These are phyloP conservation scores for Suhomyces guaymorum DNA, from an alignment of 1,139 yeast genomes.

Conservation along the genomic window DNA sequence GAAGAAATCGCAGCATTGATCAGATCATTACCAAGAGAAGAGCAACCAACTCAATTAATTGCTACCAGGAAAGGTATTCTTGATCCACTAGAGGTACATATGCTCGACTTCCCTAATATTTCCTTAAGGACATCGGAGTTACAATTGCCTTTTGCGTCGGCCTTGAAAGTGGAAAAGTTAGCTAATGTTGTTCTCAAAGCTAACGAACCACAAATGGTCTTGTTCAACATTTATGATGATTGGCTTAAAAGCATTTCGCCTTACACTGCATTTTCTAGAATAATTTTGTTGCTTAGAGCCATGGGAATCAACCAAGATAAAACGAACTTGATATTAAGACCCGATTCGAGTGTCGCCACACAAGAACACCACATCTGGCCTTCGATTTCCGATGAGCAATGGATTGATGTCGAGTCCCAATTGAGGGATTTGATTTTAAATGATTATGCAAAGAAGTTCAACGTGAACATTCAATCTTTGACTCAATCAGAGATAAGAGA, in stretches of 20 bases:
- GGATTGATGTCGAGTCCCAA: conserved; percentile 88
- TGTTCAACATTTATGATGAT: conserved; percentile 90
- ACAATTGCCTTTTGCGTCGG: conserved; percentile 85
- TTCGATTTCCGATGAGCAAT: conserved; percentile 77
- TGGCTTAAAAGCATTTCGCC: conserved; percentile 86
- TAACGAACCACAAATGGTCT: conserved; percentile 88
- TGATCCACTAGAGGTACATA: conserved; percentile 95
- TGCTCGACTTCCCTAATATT: conserved; percentile 94
- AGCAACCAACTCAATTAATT: conserved; percentile 90
- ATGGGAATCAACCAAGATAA: conserved; percentile 75
- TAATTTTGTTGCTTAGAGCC: conserved; percentile 77
- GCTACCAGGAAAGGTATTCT: conserved; percentile 88
- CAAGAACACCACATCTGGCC: conserved; percentile 94
- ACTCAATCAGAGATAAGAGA: conserved; percentile 95
- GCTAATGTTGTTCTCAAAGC: conserved; percentile 81
- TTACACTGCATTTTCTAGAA: conserved; percentile 90
- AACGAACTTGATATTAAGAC: conserved; percentile 72
- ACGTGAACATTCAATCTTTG: conserved; percentile 80
- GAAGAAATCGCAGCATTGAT: conserved; percentile 94
- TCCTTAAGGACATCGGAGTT: conserved; percentile 88
- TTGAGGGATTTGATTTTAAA: conserved; percentile 82
- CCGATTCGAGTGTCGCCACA: conserved; percentile 69
- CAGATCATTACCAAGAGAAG: conserved; percentile 86
- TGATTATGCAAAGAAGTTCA: conserved; percentile 84
- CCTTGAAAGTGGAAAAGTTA: conserved; percentile 78